Base-by-base conservation (phyloP, 164 flowering plant species). In the Malania oleifera region DNA sequence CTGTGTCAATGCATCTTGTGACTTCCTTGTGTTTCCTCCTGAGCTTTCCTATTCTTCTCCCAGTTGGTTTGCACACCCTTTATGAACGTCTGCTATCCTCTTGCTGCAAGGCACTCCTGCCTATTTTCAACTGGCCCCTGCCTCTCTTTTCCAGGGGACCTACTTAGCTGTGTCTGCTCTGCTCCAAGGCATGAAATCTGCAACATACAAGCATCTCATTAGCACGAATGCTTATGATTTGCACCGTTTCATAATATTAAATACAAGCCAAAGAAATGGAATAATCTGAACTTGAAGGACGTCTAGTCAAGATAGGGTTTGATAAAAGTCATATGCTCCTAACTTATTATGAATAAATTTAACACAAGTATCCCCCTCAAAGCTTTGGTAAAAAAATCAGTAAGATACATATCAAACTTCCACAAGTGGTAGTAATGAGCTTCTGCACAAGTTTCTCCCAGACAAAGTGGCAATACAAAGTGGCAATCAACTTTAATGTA, bases 111-210 rank as follows among this genome's bases (percentile, higher is more conserved):
- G 70, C 81, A 91, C 56, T 95, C 99, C 66, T 95, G 99, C 69
- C 97, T 79, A 65, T 76, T 82, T 76, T 95, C 99, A 73, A 93
- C 86, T 51, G 99, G 98, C 65, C 93, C 80, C 64, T 95, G 96
- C 57, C 99, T 87, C 70, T 95, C 99, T 75, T 95, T 95, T 57
- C 91, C 99, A 62, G 91, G 86, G 41, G 97, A 83, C 73, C 79
- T 77, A 62, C 82, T 81, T 59, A 91, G 59, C 63, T 95, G 99
- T 38, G 91, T 80, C 74, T 88, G 95, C 70, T 95, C 99, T 29
- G 99, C 75, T 77, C 99, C 80, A 54, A 95, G 90, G 71, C 99
- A 91, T 66, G 99, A 89, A 66, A 91, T 79, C 99, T 95, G 79
- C 14, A 50, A 28, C 31, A 52, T 3, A 6, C 19, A 67, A 68